phyloP scores from a whole-genome alignment of 495 filamentous ascomycete genomes.

The Xeromyces bisporus region DNA sequence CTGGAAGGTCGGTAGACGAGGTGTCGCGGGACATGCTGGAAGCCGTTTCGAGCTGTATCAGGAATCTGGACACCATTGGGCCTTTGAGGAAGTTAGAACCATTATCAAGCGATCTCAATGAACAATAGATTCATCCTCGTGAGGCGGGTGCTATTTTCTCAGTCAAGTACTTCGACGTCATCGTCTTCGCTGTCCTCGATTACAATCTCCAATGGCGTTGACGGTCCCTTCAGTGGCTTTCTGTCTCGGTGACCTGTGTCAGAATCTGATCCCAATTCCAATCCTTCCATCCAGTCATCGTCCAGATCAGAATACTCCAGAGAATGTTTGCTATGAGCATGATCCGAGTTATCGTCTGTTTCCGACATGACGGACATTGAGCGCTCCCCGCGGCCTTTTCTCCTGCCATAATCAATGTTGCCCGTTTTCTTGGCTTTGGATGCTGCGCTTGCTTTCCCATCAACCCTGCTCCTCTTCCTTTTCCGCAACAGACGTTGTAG shows the following conservation, averaged over 20 bases:
- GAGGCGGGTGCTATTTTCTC: constrained; percentile 9
- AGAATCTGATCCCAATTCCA: constrained; percentile 23
- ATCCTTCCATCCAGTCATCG: constrained; percentile 19
- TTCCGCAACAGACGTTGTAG: constrained; percentile 45
- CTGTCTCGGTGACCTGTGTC: constrained; percentile 7
- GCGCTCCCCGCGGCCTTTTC: too few species aligned
- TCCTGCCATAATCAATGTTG: too few species aligned
- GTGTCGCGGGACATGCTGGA: constrained; percentile 42
- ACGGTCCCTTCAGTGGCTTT: constrained; percentile 3
- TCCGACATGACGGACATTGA: neutral
- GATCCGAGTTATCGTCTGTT: neutral
- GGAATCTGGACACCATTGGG: constrained; percentile 17
- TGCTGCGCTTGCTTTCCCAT: constrained; percentile 9
- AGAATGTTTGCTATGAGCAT: neutral
- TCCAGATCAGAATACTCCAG: constrained; percentile 19
- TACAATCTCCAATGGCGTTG: constrained; percentile 21
- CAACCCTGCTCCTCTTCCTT: constrained; percentile 17
- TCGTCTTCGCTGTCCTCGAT: constrained; percentile 50
- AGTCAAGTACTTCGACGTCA: constrained; percentile 29
- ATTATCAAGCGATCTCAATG: constrained; percentile 13
- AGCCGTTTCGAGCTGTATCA: constrained; percentile 33
- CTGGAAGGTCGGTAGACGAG: constrained; percentile 33
- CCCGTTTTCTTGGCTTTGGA: neutral
- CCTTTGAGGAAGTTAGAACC: constrained; percentile 25
- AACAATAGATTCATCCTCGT: neutral